Base-by-base conservation (phyloP, 2,329 filamentous ascomycete genomes). In the Balansia obtecta region DNA sequence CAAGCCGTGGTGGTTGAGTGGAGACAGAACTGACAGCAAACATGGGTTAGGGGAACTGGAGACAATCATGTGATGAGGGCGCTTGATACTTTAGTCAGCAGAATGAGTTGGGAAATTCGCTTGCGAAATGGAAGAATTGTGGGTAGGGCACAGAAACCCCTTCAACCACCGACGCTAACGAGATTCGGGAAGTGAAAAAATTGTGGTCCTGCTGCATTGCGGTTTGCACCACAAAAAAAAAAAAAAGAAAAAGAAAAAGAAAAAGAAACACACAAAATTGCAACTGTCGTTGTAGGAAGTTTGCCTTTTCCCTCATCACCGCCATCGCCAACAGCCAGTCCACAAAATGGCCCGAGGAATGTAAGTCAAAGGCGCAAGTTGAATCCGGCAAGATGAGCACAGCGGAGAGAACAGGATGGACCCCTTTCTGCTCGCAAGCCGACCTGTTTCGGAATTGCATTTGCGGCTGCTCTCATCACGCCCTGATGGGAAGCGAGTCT, bases 291-390 rank as follows among this genome's bases (percentile, higher is more conserved):
- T 58, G 57, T 45, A 40, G 27, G 27, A 27, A 27, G 4, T 7
- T 27, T 27, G 27, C 27, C 58, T 20, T 44, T 61, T 58, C 61
- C 61, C 59, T 63, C 65, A 66, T 60, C 67, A 64, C 63, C 58
- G 58, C 54, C 65, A 62, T 65, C 65, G 50, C 64, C 58, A 58
- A 56, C 60, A 68, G 62, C 62, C 64, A 65, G 60, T 61, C 65
- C 68, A 65, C 65, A 82, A 69, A 65, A 83, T 83, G 79, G 78
- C 75, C 69, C 76, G 79, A 70, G 80, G 80, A 79, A 79, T 76
- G 72, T 76, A 66, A 74, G 73, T 76, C 22, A 49, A 42, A 38
- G 27, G 44, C 41, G n/a, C 3, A 2, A 30, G 22, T 7, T 7
- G 27, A 27, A 27, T 27, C 27, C 27, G 27, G 6, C 4, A 5